Evolutionary conservation across 345 rosid species (phyloP).

Genomic region (Salix purpurea): DNA sequence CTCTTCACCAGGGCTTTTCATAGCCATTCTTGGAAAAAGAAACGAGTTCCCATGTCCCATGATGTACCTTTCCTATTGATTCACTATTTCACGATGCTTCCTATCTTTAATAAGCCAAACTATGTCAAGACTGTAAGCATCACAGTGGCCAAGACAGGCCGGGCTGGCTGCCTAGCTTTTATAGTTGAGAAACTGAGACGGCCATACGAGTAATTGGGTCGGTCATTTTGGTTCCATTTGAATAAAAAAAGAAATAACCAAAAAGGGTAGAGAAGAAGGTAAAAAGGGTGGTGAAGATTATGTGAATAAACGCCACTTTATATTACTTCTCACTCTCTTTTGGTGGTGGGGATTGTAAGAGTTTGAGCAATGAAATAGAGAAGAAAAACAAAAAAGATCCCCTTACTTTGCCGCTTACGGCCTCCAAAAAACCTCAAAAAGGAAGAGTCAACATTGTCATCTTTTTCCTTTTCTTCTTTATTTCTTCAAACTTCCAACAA

Average conservation of each 20-base stretch:
- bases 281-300: background rate
- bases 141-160: background rate
- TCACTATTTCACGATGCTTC: constrained; percentile 10
- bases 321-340: background rate
- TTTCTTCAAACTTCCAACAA: constrained; percentile 23
- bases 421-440: background rate
- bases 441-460: constrained; percentile 23
- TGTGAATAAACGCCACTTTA: background rate
- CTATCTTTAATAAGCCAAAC: background rate
- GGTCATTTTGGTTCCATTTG: background rate
- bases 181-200: background rate
- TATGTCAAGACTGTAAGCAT: background rate
- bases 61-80: background rate
- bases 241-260: background rate
- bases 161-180: background rate
- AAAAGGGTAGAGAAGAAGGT: background rate
- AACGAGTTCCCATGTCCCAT: background rate
- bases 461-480: background rate
- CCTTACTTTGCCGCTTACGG: constrained; percentile 24
- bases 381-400: background rate
- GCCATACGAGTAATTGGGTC: background rate
- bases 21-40: background rate
- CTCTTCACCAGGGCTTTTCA: background rate
- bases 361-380: background rate
- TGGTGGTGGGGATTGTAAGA: background rate